A percentile compares a stretch with the other conserved stretches of the same genome.
These are phyloP conservation scores for Anthostomella pinea DNA, from an alignment of 2,329 filamentous ascomycete genomes.

Conservation along the genomic window DNA sequence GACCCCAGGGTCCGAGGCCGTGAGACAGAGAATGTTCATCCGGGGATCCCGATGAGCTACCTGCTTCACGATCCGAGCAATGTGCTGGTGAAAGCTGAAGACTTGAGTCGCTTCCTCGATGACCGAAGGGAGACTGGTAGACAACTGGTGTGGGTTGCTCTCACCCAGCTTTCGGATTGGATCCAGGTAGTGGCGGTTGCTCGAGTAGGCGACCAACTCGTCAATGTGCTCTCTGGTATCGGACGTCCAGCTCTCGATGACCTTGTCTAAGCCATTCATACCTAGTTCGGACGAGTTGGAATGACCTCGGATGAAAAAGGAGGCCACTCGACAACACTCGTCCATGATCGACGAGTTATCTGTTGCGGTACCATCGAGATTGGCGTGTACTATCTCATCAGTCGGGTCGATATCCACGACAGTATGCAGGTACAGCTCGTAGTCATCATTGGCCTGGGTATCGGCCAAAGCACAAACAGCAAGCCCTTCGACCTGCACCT, in stretches of 20 bases:
- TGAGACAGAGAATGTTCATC: constrained; percentile 39
- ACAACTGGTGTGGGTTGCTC: constrained; percentile 15
- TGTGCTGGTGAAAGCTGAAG: constrained; percentile 31
- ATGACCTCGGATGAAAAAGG: constrained; percentile 25
- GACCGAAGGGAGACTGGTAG: constrained; percentile 25
- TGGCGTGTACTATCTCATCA: constrained; percentile 32
- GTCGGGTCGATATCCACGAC: constrained; percentile 41
- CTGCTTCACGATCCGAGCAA: constrained; percentile 35
- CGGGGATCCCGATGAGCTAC: constrained; percentile 38
- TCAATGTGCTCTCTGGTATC: constrained; percentile 31
- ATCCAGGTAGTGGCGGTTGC: constrained; percentile 29
- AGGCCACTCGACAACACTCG: constrained; percentile 35
- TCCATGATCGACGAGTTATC: constrained; percentile 30
- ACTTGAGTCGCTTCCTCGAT: constrained; percentile 32
- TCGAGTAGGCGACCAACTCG: constrained; percentile 31
- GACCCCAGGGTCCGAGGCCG: constrained; percentile 30
- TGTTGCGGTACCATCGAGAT: not conserved
- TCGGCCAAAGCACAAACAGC: constrained; percentile 26
- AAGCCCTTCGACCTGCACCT: constrained; percentile 30
- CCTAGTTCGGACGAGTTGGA: not conserved
- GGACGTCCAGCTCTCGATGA: constrained; percentile 10
- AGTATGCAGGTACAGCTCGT: constrained; percentile 31
- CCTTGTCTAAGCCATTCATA: not conserved
- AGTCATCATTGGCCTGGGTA: constrained; percentile 27
- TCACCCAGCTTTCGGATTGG: constrained; percentile 27